Conservation (phyloP, 495 filamentous ascomycete genomes). For the Mytilinidion resinicola region DNA sequence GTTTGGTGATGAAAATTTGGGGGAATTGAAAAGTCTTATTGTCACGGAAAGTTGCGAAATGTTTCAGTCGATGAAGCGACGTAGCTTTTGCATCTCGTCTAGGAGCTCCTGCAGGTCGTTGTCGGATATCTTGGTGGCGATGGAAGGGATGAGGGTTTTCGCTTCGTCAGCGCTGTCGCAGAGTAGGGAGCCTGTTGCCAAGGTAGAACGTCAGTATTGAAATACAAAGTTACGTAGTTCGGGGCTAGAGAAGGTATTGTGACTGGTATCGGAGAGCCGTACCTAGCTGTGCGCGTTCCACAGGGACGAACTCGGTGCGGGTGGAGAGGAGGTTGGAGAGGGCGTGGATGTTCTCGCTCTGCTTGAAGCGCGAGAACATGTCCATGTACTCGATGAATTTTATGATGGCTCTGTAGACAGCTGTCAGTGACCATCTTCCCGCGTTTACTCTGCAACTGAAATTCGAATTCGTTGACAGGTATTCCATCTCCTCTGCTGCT, state of each 20-base stretch:
- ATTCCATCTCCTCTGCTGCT: constrained; percentile 35
- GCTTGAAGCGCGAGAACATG: constrained; percentile 88
- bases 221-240: not conserved
- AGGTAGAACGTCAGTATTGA: not conserved
- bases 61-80: constrained; percentile 7
- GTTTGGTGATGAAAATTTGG: no score
- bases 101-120: constrained; percentile 78
- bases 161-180: constrained; percentile 91
- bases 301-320: constrained; percentile 74
- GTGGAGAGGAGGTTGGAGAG: constrained; percentile 75
- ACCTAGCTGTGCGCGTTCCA: constrained; percentile 93
- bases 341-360: constrained; percentile 86
- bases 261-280: constrained; percentile 18
- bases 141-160: constrained; percentile 88
- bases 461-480: not conserved
- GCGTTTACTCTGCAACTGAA: not conserved
- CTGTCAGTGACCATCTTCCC: no score
- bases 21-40: no score
- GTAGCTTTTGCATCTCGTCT: constrained; percentile 74
- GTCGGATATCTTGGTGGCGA: constrained; percentile 81
- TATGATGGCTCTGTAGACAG: constrained; percentile 49
- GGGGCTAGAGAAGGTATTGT: not conserved
- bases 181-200: constrained; percentile 68
- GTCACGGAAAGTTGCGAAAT: no score
- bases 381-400: constrained; percentile 90